These are phyloP conservation scores for Aristolochia californica DNA, from an alignment of 164 flowering plant species.

Conservation along the genomic window DNA sequence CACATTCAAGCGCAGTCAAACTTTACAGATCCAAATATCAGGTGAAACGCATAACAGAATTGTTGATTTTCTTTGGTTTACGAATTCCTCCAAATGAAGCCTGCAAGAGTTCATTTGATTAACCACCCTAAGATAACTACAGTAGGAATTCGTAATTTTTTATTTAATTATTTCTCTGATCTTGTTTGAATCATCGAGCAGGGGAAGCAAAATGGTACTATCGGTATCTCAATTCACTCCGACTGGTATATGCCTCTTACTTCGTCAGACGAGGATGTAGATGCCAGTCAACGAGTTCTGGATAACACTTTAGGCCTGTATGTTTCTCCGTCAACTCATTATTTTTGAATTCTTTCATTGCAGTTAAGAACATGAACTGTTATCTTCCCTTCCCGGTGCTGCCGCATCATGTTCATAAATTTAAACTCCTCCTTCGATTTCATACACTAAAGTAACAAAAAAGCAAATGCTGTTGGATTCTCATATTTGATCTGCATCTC, in stretches of 20 bases:
- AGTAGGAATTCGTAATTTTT: not conserved
- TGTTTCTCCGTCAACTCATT: not conserved
- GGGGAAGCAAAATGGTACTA: slow-evolving; percentile 15
- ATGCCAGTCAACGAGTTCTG: slow-evolving; percentile 17
- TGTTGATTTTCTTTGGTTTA: not conserved
- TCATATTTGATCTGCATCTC: not conserved
- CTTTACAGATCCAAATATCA: slow-evolving; percentile 25
- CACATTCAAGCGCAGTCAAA: slow-evolving; percentile 31
- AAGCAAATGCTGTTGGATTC: too few species aligned
- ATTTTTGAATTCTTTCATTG: too few species aligned
- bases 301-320: slow-evolving; percentile 23
- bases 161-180: not conserved
- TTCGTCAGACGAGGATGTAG: slow-evolving; percentile 8
- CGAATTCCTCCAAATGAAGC: not conserved
- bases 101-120: too few species aligned
- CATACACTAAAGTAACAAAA: too few species aligned
- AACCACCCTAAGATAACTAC: not conserved
- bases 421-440: not conserved
- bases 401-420: not conserved
- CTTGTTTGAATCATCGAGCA: slow-evolving; percentile 1
- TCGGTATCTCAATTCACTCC: slow-evolving; percentile 18
- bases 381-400: too few species aligned
- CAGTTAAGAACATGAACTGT: too few species aligned
- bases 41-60: slow-evolving; percentile 8
- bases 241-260: slow-evolving; percentile 20